Percentiles rank a stretch among this genome's conserved stretches.
phyloP scores from a whole-genome alignment of 106 monocot genomes.

The Phalaenopsis equestris region DNA sequence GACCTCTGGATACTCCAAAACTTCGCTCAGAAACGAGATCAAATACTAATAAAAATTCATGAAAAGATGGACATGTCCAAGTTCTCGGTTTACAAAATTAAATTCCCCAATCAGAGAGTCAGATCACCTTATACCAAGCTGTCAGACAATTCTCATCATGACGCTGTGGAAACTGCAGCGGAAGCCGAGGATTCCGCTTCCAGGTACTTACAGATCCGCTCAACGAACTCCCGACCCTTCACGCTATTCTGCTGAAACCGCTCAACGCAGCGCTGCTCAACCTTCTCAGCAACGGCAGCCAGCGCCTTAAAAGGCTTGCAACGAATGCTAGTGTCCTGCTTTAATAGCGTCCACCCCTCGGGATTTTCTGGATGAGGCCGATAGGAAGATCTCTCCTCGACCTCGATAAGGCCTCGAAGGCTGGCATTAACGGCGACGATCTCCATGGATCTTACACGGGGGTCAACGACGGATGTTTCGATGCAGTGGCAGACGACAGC shows the following conservation, averaged over 20 bases:
- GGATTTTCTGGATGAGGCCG: conserved; percentile 65
- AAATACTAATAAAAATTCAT: neutral
- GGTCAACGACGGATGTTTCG: conserved; percentile 71
- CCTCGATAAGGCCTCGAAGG: conserved; percentile 64
- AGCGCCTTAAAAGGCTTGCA: conserved; percentile 79
- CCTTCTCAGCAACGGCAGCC: conserved; percentile 76
- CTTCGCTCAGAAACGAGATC: neutral
- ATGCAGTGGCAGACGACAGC: conserved; percentile 78
- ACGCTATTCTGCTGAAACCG: conserved; percentile 82
- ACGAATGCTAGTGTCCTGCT: conserved; percentile 87
- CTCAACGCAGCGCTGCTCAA: conserved; percentile 88
- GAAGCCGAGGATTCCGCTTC: conserved; percentile 43
- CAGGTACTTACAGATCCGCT: conserved; percentile 76
- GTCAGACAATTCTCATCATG: neutral
- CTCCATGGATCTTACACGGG: conserved; percentile 55
- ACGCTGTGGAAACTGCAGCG: conserved; percentile 14
- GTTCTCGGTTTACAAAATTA: neutral
- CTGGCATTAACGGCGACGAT: conserved; percentile 70
- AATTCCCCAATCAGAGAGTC: neutral
- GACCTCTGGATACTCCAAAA: neutral
- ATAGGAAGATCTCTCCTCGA: conserved; percentile 84
- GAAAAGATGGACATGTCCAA: neutral
- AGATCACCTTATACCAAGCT: conserved; percentile 1
- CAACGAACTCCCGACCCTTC: conserved; percentile 87
- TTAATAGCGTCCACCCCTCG: conserved; percentile 61